These are phyloP conservation scores for Dorcoceras hygrometricum DNA, from an alignment of 257 asterid species.

Conservation along the genomic window DNA sequence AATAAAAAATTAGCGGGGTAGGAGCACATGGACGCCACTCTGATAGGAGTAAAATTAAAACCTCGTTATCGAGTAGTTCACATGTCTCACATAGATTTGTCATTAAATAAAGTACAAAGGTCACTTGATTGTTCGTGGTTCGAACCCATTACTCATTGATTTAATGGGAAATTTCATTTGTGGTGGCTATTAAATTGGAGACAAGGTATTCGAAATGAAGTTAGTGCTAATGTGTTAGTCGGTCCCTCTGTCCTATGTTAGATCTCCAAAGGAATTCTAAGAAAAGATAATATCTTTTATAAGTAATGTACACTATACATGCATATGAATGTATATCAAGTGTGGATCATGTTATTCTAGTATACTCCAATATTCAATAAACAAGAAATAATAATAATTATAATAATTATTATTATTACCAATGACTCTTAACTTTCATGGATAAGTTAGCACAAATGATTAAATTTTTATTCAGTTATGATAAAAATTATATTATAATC, in stretches of 20 bases:
- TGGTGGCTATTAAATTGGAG: slow-evolving; percentile 27
- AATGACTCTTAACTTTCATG: too few relatives aligned
- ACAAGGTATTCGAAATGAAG: slow-evolving; percentile 17
- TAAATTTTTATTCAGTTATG: too few relatives aligned
- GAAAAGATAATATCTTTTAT: too few relatives aligned
- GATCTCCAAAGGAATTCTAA: too few relatives aligned
- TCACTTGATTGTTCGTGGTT: slow-evolving; percentile 13
- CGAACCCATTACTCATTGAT: not conserved
- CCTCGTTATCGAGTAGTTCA: slow-evolving; percentile 55
- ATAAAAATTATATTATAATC: too few relatives aligned
- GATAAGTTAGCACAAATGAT: too few relatives aligned
- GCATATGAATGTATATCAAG: too few relatives aligned
- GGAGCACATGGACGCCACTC: slow-evolving; percentile 46
- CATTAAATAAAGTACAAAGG: slow-evolving; percentile 39
- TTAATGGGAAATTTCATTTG: not conserved
- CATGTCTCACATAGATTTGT: slow-evolving; percentile 60
- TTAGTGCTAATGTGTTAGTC: slow-evolving; percentile 29
- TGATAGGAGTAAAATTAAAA: slow-evolving; percentile 28
- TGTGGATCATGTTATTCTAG: too few relatives aligned
- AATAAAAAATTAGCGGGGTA: not conserved
- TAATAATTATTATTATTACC: too few relatives aligned
- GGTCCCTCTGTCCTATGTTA: slow-evolving; percentile 26
- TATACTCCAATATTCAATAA: too few relatives aligned
- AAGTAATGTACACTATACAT: too few relatives aligned
- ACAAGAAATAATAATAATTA: too few relatives aligned